phyloP scores from a whole-genome alignment of 1,139 yeast species.

The Geotrichum phurueaensis region DNA sequence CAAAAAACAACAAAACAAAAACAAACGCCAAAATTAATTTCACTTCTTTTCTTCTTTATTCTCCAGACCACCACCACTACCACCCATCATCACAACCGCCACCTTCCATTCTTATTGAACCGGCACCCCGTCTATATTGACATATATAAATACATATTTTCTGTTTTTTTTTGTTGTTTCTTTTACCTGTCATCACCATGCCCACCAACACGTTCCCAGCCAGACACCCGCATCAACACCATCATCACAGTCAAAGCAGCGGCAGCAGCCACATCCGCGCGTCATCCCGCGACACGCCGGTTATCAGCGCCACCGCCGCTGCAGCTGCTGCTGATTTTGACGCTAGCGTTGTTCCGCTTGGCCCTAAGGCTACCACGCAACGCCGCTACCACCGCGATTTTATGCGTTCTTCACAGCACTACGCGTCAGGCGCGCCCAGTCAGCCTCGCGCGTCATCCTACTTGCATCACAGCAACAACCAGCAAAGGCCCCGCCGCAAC shows the following conservation, averaged over 20 bases:
- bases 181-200: neutral
- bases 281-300: neutral
- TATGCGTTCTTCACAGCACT: constrained; percentile 6
- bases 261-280: neutral
- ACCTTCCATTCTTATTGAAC: neutral
- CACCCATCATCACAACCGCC: neutral
- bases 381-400: constrained; percentile 1
- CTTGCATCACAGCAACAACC: constrained; percentile 7
- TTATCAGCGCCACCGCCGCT: neutral
- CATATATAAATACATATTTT: neutral
- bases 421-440: neutral
- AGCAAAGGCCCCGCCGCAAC: neutral
- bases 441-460: constrained; percentile 3
- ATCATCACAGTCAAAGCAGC: neutral
- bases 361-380: constrained; percentile 5
- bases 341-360: neutral
- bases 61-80: neutral
- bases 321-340: neutral
- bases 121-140: neutral
- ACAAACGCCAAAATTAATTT: neutral
- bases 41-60: neutral
- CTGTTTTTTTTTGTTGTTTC: neutral
- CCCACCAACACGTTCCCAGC: constrained; percentile 2
- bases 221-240: neutral
- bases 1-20: neutral